Base-by-base conservation (phyloP, 139 green algal species). In the Coelastrella sp. region DNA sequence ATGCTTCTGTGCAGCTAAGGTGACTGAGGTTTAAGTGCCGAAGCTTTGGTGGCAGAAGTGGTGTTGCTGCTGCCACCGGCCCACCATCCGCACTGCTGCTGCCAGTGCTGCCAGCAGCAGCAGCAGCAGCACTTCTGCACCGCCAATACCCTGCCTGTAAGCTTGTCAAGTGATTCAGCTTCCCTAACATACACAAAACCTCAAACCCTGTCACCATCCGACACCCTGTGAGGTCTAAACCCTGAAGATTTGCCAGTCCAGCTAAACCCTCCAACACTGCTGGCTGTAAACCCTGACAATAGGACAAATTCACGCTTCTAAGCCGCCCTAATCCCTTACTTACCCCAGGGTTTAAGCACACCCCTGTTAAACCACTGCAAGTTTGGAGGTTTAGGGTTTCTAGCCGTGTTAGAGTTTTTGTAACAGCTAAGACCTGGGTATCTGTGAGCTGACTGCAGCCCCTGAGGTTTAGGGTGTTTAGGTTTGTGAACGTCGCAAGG, bases 391-490 rank as follows among this genome's bases (percentile, higher is more conserved):
- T 76, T 17, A 89, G 73, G 19, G 11, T 19, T 71, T 83, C 54
- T 54, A 89, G 60, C n/a, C 5, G 20, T 6, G 73, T 81, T 8
- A 74, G n/a, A 56, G 20, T n/a, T 8, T n/a, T 22, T 20, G 76
- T n/a, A n/a, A 83, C 56, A 10, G 59, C 56, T 59, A 68, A 16
- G 19, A 83, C 2, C 19, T 83, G 73, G 4, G 61, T 20, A 32
- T 89, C 85, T 65, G 23, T 47, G 20, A 89, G 58, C 73, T 89
- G 85, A 73, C 85, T 83, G 85, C 85, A 89, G 73, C 85, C 85
- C 2, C 85, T n/a, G 20, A 89, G 85, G 73, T 74, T 89, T 0
- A 89, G 85, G 85, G 54, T 17, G 13, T 8, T 47, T 2, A 89
- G 85, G 5, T 57, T 19, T 57, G 85, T 54, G 11, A 83, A 23